Percentiles rank a stretch among this genome's conserved stretches.
Evolutionary conservation across 1,139 yeast genomes (phyloP).

Genomic region (Tardiomyces depauwii): DNA sequence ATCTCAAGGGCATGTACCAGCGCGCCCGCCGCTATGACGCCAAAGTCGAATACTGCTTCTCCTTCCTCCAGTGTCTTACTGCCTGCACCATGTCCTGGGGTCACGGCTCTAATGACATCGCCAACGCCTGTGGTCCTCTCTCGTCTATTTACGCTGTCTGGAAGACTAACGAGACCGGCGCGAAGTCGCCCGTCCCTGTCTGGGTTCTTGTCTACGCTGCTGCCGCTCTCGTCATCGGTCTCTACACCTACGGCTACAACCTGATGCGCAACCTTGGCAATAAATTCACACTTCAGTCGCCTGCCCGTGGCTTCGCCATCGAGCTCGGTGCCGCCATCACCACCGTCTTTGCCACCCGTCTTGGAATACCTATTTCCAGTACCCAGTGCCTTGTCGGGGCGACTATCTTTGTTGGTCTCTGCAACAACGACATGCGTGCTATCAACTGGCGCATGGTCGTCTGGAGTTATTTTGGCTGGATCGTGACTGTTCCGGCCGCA

Average conservation of each 20-base stretch:
- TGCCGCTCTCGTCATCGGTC: conserved; percentile 54
- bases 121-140: conserved; percentile 72
- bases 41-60: conserved; percentile 59
- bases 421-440: conserved; percentile 51
- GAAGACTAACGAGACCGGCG: conserved; percentile 37
- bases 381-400: conserved; percentile 80
- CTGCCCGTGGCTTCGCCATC: conserved; percentile 69
- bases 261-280: conserved; percentile 67
- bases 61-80: conserved; percentile 60
- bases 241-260: conserved; percentile 64
- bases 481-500: conserved; percentile 62
- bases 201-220: conserved; percentile 69
- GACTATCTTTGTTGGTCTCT: conserved; percentile 63
- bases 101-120: conserved; percentile 73
- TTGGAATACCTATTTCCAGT: conserved; percentile 62
- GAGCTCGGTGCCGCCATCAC: conserved; percentile 76
- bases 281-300: conserved; percentile 65
- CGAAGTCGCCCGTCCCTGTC: conserved; percentile 50
- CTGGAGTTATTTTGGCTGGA: conserved; percentile 67
- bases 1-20: conserved; percentile 41
- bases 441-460: conserved; percentile 72
- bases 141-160: conserved; percentile 56
- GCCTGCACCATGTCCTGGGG: conserved; percentile 78
- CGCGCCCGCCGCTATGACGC: conserved; percentile 58
- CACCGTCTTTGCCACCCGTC: conserved; percentile 63